A percentile compares a stretch with the other conserved stretches of the same genome.
phyloP scores from a whole-genome alignment of 2,329 filamentous ascomycete species.

The Aspergillus terreus region DNA sequence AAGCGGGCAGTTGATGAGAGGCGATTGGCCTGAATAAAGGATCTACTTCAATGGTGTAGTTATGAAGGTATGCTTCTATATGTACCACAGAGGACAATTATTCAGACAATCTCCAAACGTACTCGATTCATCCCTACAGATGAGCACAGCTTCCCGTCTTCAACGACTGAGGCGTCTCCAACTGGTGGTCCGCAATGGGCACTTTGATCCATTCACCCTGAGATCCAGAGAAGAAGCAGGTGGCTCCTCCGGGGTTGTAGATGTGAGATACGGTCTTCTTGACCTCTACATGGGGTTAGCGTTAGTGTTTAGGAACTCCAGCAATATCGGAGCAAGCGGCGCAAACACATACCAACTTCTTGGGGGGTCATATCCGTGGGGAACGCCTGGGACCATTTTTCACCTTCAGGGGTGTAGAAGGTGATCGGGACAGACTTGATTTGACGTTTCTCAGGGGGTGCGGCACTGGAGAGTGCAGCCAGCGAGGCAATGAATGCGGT shows the following conservation, averaged over 20 bases:
- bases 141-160: background rate
- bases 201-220: background rate
- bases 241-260: conserved; percentile 7
- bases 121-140: background rate
- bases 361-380: background rate
- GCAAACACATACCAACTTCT: background rate
- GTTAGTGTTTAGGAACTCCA: too few relatives aligned
- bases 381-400: background rate
- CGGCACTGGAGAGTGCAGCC: background rate
- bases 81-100: background rate
- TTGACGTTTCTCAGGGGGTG: conserved; percentile 1
- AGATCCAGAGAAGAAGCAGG: background rate
- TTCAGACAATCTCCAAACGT: background rate
- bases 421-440: background rate
- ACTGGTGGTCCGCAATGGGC: background rate
- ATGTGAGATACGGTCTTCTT: background rate
- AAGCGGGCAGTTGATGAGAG: too few relatives aligned
- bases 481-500: background rate
- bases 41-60: too few relatives aligned
- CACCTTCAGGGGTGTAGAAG: background rate
- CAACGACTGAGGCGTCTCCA: conserved; percentile 2
- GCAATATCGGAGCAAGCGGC: too few relatives aligned
- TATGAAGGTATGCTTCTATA: background rate
- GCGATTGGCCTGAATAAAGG: too few relatives aligned
- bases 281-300: background rate